A percentile compares a stretch with the other conserved stretches of the same genome.
These are phyloP conservation scores for Hibiscus syriacus DNA, from an alignment of 345 rosid species.

Conservation along the genomic window DNA sequence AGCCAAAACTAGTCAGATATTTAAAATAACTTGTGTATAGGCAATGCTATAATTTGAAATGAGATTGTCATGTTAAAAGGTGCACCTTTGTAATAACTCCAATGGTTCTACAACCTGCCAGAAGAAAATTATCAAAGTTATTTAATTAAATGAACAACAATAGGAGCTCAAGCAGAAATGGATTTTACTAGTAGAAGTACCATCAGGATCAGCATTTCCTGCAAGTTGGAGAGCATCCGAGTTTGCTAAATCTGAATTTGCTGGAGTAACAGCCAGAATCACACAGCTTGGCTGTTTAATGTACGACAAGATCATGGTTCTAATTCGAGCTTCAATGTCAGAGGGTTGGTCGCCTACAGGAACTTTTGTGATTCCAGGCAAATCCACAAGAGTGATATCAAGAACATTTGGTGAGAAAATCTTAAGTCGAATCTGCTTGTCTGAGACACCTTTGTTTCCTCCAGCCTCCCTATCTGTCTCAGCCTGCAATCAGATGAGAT, in stretches of 20 bases:
- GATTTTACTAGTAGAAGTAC: constrained; percentile 25
- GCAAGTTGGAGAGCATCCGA: constrained; percentile 98
- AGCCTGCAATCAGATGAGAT: constrained; percentile 33
- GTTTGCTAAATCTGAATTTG: constrained; percentile 89
- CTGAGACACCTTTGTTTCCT: constrained; percentile 87
- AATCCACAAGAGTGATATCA: constrained; percentile 89
- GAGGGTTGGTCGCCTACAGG: constrained; percentile 96
- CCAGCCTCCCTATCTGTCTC: constrained; percentile 88
- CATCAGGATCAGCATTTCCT: constrained; percentile 92
- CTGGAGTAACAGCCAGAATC: constrained; percentile 85
- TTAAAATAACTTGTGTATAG: neutral
- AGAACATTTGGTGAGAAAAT: constrained; percentile 90
- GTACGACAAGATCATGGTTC: constrained; percentile 95
- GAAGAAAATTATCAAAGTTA: constrained; percentile 10
- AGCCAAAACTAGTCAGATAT: constrained; percentile 16
- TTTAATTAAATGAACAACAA: neutral
- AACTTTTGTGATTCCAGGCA: constrained; percentile 94
- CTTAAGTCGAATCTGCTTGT: constrained; percentile 79
- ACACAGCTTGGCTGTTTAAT: constrained; percentile 78
- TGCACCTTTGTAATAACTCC: constrained; percentile 88
- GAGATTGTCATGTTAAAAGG: neutral
- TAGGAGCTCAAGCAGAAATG: neutral
- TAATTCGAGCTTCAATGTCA: constrained; percentile 86
- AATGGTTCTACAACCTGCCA: constrained; percentile 74
- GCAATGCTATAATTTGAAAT: neutral